These are phyloP conservation scores for Colletotrichum salicis DNA, from an alignment of 2,329 filamentous ascomycete genomes.

Conservation along the genomic window DNA sequence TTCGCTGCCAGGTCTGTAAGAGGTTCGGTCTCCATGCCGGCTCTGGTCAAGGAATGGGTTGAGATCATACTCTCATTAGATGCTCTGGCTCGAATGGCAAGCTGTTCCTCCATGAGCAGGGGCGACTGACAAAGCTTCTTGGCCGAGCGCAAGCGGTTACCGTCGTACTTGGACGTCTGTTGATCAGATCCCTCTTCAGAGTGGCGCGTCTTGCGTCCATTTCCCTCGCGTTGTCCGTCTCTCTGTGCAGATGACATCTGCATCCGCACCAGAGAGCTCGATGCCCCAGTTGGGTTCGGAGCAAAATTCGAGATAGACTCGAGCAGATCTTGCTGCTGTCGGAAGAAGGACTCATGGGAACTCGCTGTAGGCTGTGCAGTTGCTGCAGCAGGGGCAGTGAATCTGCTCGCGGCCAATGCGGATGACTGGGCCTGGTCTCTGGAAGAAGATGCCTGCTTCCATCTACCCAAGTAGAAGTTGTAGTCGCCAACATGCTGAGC, in stretches of 20 bases:
- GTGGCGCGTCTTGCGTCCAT: not conserved
- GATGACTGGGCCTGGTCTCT: not conserved
- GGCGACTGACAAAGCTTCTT: not conserved
- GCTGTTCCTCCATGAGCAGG: not conserved
- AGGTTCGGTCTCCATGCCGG: not conserved
- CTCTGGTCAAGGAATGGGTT: not conserved
- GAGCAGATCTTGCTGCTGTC: not conserved
- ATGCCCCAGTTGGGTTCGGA: not conserved
- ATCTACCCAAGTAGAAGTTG: conserved; percentile 15
- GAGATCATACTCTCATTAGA: not conserved
- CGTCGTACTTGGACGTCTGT: not conserved
- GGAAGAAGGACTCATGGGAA: not conserved
- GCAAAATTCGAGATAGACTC: not conserved
- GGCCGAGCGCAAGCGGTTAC: not conserved
- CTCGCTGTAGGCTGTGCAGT: not conserved
- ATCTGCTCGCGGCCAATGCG: too few species aligned
- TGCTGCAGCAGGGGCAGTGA: too few species aligned
- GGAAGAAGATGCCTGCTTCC: not conserved
- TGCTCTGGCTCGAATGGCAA: not conserved
- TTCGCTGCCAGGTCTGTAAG: not conserved
- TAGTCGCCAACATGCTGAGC: conserved; percentile 25
- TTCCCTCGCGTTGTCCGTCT: not conserved
- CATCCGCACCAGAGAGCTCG: not conserved
- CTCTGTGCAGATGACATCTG: not conserved
- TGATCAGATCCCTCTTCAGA: not conserved